Evolutionary conservation across 805 yeast genomes (phyloP).

Genomic region (Ogataea ganodermae): DNA sequence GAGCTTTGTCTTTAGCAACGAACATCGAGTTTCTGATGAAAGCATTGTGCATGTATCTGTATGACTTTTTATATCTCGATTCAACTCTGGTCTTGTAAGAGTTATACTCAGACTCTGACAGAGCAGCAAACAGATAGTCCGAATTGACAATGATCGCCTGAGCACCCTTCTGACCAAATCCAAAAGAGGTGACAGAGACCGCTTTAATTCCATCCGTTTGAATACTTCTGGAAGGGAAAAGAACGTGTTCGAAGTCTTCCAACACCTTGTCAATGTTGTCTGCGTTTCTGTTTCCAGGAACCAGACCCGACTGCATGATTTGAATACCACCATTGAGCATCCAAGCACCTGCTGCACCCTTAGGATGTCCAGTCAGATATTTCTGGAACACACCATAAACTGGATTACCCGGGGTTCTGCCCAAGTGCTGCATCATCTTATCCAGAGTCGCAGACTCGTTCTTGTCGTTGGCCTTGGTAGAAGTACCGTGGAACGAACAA

Average conservation of each 20-base stretch:
- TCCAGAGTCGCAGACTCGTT: conserved; percentile 93
- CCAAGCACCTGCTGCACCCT: conserved; percentile 99
- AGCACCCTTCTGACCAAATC: conserved; percentile 99
- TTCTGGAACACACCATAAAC: conserved; percentile 98
- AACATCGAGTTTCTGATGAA: conserved; percentile 88
- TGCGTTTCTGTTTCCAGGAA: conserved; percentile 99
- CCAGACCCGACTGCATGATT: conserved; percentile 86
- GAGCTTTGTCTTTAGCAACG: conserved; percentile 90
- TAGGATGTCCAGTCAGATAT: conserved; percentile 98
- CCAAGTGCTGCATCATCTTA: conserved; percentile 91
- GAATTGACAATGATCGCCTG: conserved; percentile 91
- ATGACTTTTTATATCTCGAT: conserved; percentile 84
- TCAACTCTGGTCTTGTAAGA: conserved; percentile 69
- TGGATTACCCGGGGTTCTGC: conserved; percentile 97
- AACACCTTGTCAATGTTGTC: conserved; percentile 87
- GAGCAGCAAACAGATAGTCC: conserved; percentile 86
- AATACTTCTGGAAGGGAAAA: conserved; percentile 91
- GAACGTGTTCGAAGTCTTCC: conserved; percentile 82
- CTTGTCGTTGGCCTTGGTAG: conserved; percentile 98
- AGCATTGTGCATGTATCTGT: conserved; percentile 95
- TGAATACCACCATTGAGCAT: conserved; percentile 98
- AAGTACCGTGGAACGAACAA: conserved; percentile 99
- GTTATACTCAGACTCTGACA: conserved; percentile 71
- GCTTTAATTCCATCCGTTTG: conserved; percentile 98
- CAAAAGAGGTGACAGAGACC: conserved; percentile 94